Percentiles rank a stretch among this genome's conserved stretches.
These are phyloP conservation scores for Dactylorhiza incarnata DNA, from an alignment of 106 monocot species.

Conservation along the genomic window DNA sequence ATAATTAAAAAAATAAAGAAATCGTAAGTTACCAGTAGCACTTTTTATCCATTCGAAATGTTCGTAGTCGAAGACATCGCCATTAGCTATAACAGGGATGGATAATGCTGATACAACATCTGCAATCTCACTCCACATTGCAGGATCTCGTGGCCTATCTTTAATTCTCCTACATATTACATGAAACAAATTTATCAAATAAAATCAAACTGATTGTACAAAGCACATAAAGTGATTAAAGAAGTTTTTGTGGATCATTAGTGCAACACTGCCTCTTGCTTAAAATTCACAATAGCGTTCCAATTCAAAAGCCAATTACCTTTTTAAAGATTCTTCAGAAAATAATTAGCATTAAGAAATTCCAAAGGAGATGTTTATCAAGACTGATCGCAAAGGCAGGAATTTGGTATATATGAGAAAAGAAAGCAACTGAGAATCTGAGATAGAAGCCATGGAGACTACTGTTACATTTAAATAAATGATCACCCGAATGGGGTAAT, in stretches of 20 bases:
- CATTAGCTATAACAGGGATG: constrained; percentile 98
- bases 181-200: constrained; percentile 1
- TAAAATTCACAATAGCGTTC: neutral
- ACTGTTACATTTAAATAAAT: no score
- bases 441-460: neutral
- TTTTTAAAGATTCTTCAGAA: neutral
- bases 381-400: neutral
- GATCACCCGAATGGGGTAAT: no score
- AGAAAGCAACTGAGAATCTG: neutral
- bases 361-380: neutral
- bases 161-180: constrained; percentile 59
- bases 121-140: constrained; percentile 89
- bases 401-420: neutral
- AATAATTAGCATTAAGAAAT: neutral
- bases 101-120: constrained; percentile 83
- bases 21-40: constrained; percentile 51
- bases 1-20: constrained; percentile 3
- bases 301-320: neutral
- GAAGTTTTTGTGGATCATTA: neutral
- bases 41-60: constrained; percentile 79
- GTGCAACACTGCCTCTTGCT: neutral
- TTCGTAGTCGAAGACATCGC: constrained; percentile 90
- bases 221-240: neutral
- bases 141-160: constrained; percentile 96
- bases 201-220: neutral